phyloP scores from a whole-genome alignment of 495 filamentous ascomycete genomes.

The Penicilliopsis zonata region DNA sequence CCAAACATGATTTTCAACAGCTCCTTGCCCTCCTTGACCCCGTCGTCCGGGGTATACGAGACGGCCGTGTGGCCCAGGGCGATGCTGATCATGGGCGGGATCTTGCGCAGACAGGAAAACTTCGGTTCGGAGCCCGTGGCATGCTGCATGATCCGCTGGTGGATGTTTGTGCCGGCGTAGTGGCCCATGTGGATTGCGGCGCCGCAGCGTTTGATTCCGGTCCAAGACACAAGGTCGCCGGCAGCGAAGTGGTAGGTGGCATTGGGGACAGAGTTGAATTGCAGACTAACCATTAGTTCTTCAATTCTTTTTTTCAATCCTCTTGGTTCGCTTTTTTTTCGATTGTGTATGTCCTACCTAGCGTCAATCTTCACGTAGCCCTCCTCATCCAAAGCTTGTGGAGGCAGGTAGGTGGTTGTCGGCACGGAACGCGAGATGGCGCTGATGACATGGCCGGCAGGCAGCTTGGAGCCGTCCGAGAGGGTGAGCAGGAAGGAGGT shows the following conservation, averaged over 20 bases:
- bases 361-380: constrained; percentile 45
- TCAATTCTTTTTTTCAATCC: background rate
- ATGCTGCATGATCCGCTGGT: constrained; percentile 39
- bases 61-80: constrained; percentile 55
- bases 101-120: constrained; percentile 31
- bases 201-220: constrained; percentile 60
- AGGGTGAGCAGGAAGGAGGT: constrained; percentile 43
- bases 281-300: constrained; percentile 16
- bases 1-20: constrained; percentile 49
- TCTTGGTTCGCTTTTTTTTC: background rate
- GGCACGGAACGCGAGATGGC: constrained; percentile 45
- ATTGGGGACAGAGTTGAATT: constrained; percentile 38
- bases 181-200: constrained; percentile 56
- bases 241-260: constrained; percentile 44
- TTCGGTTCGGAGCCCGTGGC: constrained; percentile 19
- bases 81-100: constrained; percentile 52
- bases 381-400: constrained; percentile 33
- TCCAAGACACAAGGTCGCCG: constrained; percentile 38
- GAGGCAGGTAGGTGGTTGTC: constrained; percentile 41
- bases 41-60: constrained; percentile 39
- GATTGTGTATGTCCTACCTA: constrained; percentile 6
- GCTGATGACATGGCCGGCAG: constrained; percentile 43
- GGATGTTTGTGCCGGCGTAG: constrained; percentile 46
- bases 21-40: constrained; percentile 42
- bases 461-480: constrained; percentile 38